Base-by-base conservation (phyloP, 1,284 basidiomycete genomes). In the Fomes fomentarius region DNA sequence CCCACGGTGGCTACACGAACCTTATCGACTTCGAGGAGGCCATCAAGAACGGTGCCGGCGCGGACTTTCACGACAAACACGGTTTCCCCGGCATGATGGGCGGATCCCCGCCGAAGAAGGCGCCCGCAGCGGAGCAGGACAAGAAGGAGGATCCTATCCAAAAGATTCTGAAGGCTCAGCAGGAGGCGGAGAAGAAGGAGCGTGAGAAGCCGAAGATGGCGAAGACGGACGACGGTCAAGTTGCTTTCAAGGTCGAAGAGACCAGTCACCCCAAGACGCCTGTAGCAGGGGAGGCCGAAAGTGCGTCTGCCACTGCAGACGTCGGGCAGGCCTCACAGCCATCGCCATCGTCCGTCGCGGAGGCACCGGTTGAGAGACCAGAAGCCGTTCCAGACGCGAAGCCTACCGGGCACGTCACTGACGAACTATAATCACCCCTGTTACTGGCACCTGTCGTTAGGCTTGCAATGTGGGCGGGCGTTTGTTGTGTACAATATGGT, bases 11-110 rank as follows among this genome's bases (percentile, higher is more conserved):
- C 21, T 80, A 74, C 63, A 63, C 71, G 14, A 72, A 79, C 56
- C 60, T 82, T 35, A 75, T 80, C 64, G 80, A 81, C 67, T 82
- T 82, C 54, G 80, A 82, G 67, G 72, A 76, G 54, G 79, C 78
- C 1, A 61, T 81, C 24, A 70, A 76, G 66, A 69, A 74, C 22
- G 75, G 74, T 17, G 66, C 72, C 34, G 79, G 75, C 22, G 70
- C 72, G 12, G 71, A 77, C 63, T 80, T 71, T 66, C 77, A 80
- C 60, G 74, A 73, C 39, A 60, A 64, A 43, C 61, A 78, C 56
- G 80, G 78, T 12, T 78, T 71, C 56, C 71, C 69, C 14, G 76
- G 76, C 11, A 74, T 75, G 71, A 76, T 79, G 71, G 77, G 77
- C 31, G 69, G 65, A 37, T 50, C 35, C 8, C 49, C 54, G 30